Percentiles rank a stretch among this genome's conserved stretches.
These are phyloP conservation scores for Microcos paniculata DNA, from an alignment of 345 rosid genomes.

Conservation along the genomic window DNA sequence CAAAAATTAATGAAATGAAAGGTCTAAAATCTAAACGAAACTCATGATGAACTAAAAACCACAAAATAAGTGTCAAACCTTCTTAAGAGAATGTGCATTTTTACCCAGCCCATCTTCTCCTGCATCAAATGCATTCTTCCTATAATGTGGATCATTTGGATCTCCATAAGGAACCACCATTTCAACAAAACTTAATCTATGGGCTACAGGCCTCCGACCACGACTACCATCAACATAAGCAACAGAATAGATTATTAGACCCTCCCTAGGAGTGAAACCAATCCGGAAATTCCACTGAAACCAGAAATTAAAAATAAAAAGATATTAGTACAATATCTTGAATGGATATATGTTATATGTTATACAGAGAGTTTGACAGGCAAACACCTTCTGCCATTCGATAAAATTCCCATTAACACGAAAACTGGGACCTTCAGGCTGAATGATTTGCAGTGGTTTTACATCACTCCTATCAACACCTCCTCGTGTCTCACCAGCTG, in stretches of 20 bases:
- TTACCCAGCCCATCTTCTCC: conserved; percentile 86
- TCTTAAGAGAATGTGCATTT: conserved; percentile 77
- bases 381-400: conserved; percentile 69
- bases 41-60: neutral
- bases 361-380: neutral
- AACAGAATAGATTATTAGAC: conserved; percentile 64
- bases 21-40: neutral
- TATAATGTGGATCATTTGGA: conserved; percentile 77
- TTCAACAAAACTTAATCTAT: conserved; percentile 78
- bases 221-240: conserved; percentile 72
- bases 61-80: conserved; percentile 29
- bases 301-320: neutral
- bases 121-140: conserved; percentile 82
- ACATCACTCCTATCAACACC: conserved; percentile 80
- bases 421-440: conserved; percentile 79
- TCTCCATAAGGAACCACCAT: conserved; percentile 89
- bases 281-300: conserved; percentile 75
- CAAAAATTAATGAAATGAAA: neutral
- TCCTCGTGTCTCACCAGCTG: conserved; percentile 66
- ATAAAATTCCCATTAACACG: conserved; percentile 60
- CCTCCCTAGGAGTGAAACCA: conserved; percentile 82
- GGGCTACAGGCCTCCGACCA: conserved; percentile 75
- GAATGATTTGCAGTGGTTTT: conserved; percentile 66
- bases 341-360: neutral
- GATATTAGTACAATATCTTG: conserved; percentile 3